Base-by-base conservation (phyloP, 129 eudicot genomes). In the Flaveria ramosissima region DNA sequence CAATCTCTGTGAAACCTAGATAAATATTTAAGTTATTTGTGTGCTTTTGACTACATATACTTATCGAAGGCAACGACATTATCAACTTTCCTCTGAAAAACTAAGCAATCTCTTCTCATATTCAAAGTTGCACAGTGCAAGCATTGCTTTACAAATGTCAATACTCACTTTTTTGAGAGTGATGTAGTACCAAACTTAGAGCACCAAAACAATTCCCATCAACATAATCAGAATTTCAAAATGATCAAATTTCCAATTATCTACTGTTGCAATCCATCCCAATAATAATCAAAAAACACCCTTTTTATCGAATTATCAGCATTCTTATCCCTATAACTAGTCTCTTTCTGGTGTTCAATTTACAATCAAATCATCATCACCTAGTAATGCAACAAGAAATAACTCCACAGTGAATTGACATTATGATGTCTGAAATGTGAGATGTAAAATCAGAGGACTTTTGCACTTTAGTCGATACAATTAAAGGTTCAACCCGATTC, bases 101-200 rank as follows among this genome's bases (percentile, higher is more conserved):
- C 4, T 7, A 77, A 69, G 32, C 20, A 26, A 46, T 57, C 4
- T 45, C 11, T 45, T 69, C 19, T 13, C 42, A 19, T 45, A 32
- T 59, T 30, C 14, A 68, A 53, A 68, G 46, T 16, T 77, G 56
- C 75, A 53, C 32, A 78, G 16, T 26, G 72, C 27, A 42, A 20
- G 14, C 76, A 43, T 71, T 19, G 70, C 30, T 16, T 19, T 21
- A 9, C 5, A 48, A 32, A 70, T 7, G 42, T 36, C 39, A 65
- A 66, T 9, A 3, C 27, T 3, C 2, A n/a, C 20, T 64, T 67
- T 67, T 46, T 27, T 14, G 55, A 2, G 9, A 36, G 56, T 43
- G 47, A 43, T 7, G 12, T 43, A 10, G 12, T 43, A 7, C 47
- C 9, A 43, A 43, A 43, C 12, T 43, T 43, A 8, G 12, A 8